Evolutionary conservation across 2,329 filamentous ascomycete genomes (phyloP).

Genomic region (Pyrenophora graminea): DNA sequence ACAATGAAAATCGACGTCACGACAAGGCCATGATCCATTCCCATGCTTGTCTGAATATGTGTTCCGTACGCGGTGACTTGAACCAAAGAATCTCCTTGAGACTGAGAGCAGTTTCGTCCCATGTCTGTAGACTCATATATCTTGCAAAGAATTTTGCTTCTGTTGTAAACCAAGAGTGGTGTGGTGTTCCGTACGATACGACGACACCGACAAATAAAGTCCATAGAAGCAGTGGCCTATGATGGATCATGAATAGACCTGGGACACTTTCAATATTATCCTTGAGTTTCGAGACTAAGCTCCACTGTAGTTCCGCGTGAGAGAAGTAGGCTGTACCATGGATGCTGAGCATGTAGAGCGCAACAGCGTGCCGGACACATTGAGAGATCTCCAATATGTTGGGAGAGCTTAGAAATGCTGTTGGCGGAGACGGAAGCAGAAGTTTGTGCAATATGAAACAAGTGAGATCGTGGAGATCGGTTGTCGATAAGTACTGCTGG

Average conservation of each 20-base stretch:
- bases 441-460: slow-evolving; percentile 60
- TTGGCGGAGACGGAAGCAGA: slow-evolving; percentile 33
- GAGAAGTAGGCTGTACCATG: slow-evolving; percentile 63
- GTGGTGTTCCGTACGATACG: too few relatives aligned
- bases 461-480: slow-evolving; percentile 59
- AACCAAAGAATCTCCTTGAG: too few relatives aligned
- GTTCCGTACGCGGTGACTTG: too few relatives aligned
- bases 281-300: slow-evolving; percentile 15
- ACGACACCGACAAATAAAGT: slow-evolving; percentile 1
- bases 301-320: slow-evolving; percentile 44
- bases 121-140: too few relatives aligned
- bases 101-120: too few relatives aligned
- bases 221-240: slow-evolving; percentile 5
- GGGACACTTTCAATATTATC: slow-evolving; percentile 8
- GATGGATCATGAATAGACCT: not conserved
- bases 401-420: not conserved
- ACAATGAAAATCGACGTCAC: too few relatives aligned
- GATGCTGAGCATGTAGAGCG: slow-evolving; percentile 59
- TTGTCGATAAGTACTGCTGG: slow-evolving; percentile 42
- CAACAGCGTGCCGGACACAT: slow-evolving; percentile 52
- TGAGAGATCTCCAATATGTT: slow-evolving; percentile 21
- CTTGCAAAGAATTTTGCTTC: not conserved
- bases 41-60: too few relatives aligned
- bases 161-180: not conserved
- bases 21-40: too few relatives aligned